Conservation (phyloP, 2,329 filamentous ascomycete species). For the Alternaria arbusti region DNA sequence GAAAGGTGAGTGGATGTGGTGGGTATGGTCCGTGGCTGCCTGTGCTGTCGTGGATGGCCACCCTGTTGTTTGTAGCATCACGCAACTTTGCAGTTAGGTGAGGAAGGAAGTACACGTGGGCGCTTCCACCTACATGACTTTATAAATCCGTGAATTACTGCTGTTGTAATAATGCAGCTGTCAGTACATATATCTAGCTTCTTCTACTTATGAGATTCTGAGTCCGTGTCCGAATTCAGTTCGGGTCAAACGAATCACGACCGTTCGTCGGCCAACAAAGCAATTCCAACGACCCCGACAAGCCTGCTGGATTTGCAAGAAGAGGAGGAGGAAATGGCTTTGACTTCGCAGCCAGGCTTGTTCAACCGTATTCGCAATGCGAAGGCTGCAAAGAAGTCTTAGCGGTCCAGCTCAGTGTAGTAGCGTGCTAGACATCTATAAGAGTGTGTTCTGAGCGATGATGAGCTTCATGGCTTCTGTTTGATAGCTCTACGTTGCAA, state of each 20-base stretch:
- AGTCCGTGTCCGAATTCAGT: not conserved
- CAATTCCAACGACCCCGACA: not conserved
- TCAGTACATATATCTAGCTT: not conserved
- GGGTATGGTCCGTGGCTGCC: not conserved
- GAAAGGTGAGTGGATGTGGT: not conserved
- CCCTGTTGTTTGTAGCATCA: not conserved
- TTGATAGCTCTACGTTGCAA: not conserved
- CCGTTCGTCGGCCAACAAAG: not conserved
- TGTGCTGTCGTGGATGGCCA: not conserved
- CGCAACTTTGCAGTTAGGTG: not conserved
- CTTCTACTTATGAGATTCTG: not conserved
- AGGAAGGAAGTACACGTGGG: not conserved
- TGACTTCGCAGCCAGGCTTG: not conserved
- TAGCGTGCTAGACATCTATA: not conserved
- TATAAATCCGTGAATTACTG: too few species aligned
- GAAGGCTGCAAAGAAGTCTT: not conserved
- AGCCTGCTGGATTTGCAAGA: not conserved
- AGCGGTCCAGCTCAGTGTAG: not conserved
- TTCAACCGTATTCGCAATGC: not conserved
- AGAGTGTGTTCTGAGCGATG: not conserved
- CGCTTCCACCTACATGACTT: not conserved
- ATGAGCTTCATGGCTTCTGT: not conserved
- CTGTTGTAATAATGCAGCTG: not conserved
- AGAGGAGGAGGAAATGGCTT: not conserved
- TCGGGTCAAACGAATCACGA: not conserved